These are phyloP conservation scores for Xylaria sp. DNA, from an alignment of 2,329 filamentous ascomycete genomes.

Conservation along the genomic window DNA sequence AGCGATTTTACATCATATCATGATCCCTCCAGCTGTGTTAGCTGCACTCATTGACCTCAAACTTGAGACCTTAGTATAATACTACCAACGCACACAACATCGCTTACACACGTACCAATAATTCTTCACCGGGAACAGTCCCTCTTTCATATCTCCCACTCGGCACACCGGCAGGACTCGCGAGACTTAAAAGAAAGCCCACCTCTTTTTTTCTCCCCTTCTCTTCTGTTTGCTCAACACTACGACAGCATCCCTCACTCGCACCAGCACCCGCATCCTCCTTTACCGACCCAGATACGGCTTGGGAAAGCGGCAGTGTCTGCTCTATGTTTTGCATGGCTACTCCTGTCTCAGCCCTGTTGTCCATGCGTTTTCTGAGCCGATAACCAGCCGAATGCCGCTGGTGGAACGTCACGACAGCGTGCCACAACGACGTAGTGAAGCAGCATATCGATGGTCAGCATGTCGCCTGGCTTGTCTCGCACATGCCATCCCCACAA, in stretches of 20 bases:
- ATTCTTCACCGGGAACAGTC: background rate
- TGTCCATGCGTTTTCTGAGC: conserved; percentile 31
- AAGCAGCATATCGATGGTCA: conserved; percentile 25
- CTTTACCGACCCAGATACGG: background rate
- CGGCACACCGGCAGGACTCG: background rate
- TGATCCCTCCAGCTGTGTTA: conserved; percentile 2
- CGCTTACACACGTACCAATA: background rate
- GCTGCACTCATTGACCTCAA: background rate
- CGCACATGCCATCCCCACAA: conserved; percentile 35
- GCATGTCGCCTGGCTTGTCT: conserved; percentile 40
- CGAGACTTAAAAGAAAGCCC: background rate
- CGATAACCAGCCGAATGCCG: conserved; percentile 25
- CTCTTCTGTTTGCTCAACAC: conserved; percentile 16
- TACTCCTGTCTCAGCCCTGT: background rate
- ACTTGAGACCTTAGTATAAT: background rate
- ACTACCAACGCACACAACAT: background rate
- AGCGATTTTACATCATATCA: conserved; percentile 17
- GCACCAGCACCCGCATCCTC: conserved; percentile 9
- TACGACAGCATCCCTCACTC: conserved; percentile 18
- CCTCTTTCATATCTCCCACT: background rate
- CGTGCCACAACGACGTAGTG: conserved; percentile 15
- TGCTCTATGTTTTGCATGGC: background rate
- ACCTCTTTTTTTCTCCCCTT: background rate
- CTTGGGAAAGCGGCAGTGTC: background rate
- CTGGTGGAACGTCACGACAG: conserved; percentile 24